Conservation (phyloP, 768 basidiomycete species). For the Chiua virens region DNA sequence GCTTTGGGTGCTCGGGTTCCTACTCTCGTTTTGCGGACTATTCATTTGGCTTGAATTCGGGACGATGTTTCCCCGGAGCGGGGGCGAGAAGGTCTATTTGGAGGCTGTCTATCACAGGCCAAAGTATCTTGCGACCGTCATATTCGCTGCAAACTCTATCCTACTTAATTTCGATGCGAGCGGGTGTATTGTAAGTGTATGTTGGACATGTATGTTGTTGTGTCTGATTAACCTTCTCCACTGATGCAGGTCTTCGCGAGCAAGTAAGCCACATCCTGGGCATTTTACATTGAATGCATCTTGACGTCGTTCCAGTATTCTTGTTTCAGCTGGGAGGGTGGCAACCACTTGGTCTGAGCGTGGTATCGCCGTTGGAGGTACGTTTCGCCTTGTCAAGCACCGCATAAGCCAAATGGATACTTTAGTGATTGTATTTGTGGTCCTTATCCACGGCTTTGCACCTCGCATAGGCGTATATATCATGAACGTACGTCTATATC, state of each 20-base stretch:
- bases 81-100: slow-evolving; percentile 63
- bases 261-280: slow-evolving; percentile 25
- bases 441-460: slow-evolving; percentile 51
- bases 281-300: accelerated
- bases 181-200: slow-evolving; percentile 47
- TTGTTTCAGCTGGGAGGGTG: slow-evolving; percentile 42
- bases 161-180: slow-evolving; percentile 41
- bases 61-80: slow-evolving; percentile 61
- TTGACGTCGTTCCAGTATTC: slow-evolving; percentile 37
- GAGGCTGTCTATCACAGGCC: slow-evolving; percentile 54
- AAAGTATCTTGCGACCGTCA: slow-evolving; percentile 45
- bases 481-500: slow-evolving; percentile 50
- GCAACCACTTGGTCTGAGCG: slow-evolving; percentile 51
- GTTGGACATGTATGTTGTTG: neutral
- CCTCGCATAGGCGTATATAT: slow-evolving; percentile 48
- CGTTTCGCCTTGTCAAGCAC: neutral
- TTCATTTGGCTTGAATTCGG: slow-evolving; percentile 66
- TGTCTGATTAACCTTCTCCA: neutral
- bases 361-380: slow-evolving; percentile 59
- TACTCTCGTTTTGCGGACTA: slow-evolving; percentile 55
- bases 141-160: slow-evolving; percentile 50
- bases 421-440: slow-evolving; percentile 39
- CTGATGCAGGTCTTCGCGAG: slow-evolving; percentile 33
- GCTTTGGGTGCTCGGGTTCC: slow-evolving; percentile 63
- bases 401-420: no score